Base-by-base conservation (phyloP, 345 rosid species). In the Viola odorata region DNA sequence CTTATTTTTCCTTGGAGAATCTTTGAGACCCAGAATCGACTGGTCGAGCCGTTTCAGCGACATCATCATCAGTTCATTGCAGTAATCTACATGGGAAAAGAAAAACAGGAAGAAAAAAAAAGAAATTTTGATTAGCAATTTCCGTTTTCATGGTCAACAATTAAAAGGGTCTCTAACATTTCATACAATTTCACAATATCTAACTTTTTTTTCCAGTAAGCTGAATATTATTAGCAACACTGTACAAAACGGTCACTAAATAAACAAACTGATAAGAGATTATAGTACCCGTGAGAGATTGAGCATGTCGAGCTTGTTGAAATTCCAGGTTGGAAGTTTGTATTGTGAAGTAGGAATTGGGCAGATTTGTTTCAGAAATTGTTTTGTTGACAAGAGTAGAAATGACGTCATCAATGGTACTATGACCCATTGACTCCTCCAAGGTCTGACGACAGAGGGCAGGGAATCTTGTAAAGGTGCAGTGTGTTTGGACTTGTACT, bases 371-470 rank as follows among this genome's bases (percentile, higher is more conserved):
- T 67, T 83, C 90, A 1, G 57, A 68, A 12, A 91, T 75, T 4
- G 89, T 84, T 69, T 75, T 86, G 75, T 83, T 80, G 41, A 91
- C 69, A 10, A 88, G 88, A 44, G 73, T 78, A 41, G 85, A 75
- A 37, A 82, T 53, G 23, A 83, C 4, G 65, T 79, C 77, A 1
- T 50, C 66, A 17, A 63, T 69, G 12, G 37, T 60, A 61, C 37
- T 11, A 11, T 61, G 32, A 23, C 32, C 32, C 32, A 23, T 23
- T 13, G 73, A 74, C 41, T 63, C 68, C 69, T 63, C 41, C 57
- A 85, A 57, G 9, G 77, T 75, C 62, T 79, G 71, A 62, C 70
- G 76, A 71, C 97, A 91, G 23, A 88, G 91, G 39, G 45, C 40
- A n/a, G 89, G 86, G 68, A 80, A 83, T 62, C 72, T 73, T 3